Base-by-base conservation (phyloP, 345 rosid species). In the Passiflora organensis region DNA sequence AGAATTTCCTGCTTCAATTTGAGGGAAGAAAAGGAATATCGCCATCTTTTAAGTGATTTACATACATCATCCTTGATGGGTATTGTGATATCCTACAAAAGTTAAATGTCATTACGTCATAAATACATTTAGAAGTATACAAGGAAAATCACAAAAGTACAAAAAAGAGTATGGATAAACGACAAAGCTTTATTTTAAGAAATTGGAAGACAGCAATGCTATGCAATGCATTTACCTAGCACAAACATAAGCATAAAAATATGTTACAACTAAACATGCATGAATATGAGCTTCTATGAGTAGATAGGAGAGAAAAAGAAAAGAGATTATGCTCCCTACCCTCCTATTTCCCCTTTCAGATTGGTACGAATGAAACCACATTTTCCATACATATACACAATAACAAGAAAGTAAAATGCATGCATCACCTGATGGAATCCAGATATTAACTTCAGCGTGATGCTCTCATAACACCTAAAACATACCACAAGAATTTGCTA, bases 1-100 rank as follows among this genome's bases (percentile, higher is more conserved):
- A 91, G 79, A 64, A 88, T 71, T 71, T 91, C 98, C 70, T 91
- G 95, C 78, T 88, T 90, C 72, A 87, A 62, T 78, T 84, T 91
- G 53, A 91, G 93, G 1, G 86, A 84, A 56, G 96, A 80, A 70
- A 88, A 88, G 57, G 86, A 80, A 72, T 80, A 70, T 58, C 91
- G 80, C 95, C 95, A 82, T 47, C 83, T 72, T 70, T 82, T 86
- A 17, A 91, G 90, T 24, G 85, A 77, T 70, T 69, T 81, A 58
- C 96, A 88, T 42, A 76, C 66, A 72, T 91, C 89, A 36, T 88
- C 96, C 37, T 74, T 76, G 52, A 91, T 80, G 43, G 98, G 96
- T 63, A 68, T 82, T 48, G 93, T 86, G 51, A 88, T 81, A 74
- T 91, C 98, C 98, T 91, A 67, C 36, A 75, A 14, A 58, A 3